These are phyloP conservation scores for Pythium volutum DNA, from an alignment of 352 stramenopile species.

Conservation along the genomic window DNA sequence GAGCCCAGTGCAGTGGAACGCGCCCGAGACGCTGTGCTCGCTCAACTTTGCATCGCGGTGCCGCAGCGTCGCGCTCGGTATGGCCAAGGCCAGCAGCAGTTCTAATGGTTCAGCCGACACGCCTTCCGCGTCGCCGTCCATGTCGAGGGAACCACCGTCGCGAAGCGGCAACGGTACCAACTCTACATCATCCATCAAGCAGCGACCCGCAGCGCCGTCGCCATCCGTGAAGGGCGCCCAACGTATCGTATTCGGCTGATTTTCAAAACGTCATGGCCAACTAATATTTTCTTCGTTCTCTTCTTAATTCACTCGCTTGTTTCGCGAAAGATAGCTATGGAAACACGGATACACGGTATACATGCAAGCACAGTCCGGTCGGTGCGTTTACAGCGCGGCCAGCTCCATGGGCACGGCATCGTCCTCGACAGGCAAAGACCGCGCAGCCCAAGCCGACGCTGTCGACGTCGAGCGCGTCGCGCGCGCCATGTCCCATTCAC, in stretches of 20 bases:
- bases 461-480: neutral
- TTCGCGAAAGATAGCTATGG: constrained; percentile 11
- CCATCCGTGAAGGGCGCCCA: constrained; percentile 14
- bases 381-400: constrained; percentile 42
- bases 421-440: constrained; percentile 26
- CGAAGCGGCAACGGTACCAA: constrained; percentile 6
- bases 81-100: constrained; percentile 58
- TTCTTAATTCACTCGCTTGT: constrained; percentile 2
- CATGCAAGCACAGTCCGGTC: no score
- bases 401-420: constrained; percentile 55
- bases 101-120: constrained; percentile 4
- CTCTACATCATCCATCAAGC: neutral
- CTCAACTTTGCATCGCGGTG: constrained; percentile 90
- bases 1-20: constrained; percentile 85
- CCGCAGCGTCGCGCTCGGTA: constrained; percentile 82
- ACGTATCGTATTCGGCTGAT: constrained; percentile 16
- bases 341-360: neutral
- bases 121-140: constrained; percentile 13
- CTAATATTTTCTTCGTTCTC: neutral
- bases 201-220: neutral
- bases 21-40: constrained; percentile 87
- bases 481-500: constrained; percentile 53
- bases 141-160: constrained; percentile 4
- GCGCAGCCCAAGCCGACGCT: constrained; percentile 5
- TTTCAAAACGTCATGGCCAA: neutral